Evolutionary conservation across 2,329 filamentous ascomycete species (phyloP).

Genomic region (Talaromyces piceae): DNA sequence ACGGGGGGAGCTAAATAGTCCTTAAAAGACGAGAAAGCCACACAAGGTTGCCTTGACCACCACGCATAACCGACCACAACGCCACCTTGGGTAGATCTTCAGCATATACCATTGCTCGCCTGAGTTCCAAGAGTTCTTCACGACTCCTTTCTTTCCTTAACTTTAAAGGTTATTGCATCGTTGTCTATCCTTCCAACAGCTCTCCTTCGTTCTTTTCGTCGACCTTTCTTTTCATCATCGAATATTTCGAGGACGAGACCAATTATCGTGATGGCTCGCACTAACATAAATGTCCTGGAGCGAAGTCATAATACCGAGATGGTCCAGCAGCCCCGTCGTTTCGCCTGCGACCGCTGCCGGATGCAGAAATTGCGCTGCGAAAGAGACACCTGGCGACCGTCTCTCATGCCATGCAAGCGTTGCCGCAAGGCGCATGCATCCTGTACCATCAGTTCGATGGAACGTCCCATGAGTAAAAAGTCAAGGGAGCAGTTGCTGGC

Average conservation of each 20-base stretch:
- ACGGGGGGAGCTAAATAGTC: background rate
- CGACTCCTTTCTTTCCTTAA: background rate
- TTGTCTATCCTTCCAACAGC: background rate
- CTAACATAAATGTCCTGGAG: slow-evolving; percentile 4
- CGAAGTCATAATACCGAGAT: slow-evolving; percentile 7
- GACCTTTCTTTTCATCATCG: background rate
- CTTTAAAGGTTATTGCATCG: background rate
- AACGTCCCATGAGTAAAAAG: slow-evolving; percentile 1
- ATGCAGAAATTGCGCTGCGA: slow-evolving; percentile 14
- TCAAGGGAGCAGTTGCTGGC: slow-evolving; percentile 2
- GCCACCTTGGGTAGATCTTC: background rate
- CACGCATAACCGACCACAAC: background rate
- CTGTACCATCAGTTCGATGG: slow-evolving; percentile 12
- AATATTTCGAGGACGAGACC: background rate
- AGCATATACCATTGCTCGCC: background rate
- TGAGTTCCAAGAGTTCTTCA: background rate
- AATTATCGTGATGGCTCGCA: slow-evolving; percentile 4
- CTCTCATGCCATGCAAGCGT: slow-evolving; percentile 13
- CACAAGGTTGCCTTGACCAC: background rate
- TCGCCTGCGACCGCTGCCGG: slow-evolving; percentile 13
- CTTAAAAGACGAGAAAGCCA: background rate
- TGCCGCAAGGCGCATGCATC: slow-evolving; percentile 10
- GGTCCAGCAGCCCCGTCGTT: slow-evolving; percentile 12
- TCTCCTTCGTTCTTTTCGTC: background rate
- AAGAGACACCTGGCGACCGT: slow-evolving; percentile 11